phyloP scores from a whole-genome alignment of 805 yeast genomes.

The Starmerella vaccinii region DNA sequence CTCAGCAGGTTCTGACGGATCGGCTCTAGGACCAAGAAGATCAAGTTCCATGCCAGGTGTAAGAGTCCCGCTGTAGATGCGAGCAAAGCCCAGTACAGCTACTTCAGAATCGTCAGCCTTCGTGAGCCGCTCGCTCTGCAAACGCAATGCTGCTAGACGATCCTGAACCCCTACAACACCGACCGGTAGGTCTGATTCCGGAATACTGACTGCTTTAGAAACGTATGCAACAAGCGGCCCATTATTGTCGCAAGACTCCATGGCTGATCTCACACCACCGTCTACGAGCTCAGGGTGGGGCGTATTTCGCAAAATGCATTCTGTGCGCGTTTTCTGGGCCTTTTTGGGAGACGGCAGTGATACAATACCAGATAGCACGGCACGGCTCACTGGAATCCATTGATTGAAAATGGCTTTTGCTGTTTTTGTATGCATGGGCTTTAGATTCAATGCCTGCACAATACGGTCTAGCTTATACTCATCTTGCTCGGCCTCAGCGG shows the following conservation, averaged over 20 bases:
- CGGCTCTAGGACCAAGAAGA: slow-evolving; percentile 79
- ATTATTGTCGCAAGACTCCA: slow-evolving; percentile 54
- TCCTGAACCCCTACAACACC: slow-evolving; percentile 22
- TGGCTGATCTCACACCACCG: slow-evolving; percentile 38
- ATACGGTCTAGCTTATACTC: slow-evolving; percentile 66
- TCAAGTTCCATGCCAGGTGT: slow-evolving; percentile 62
- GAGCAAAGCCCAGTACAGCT: slow-evolving; percentile 73
- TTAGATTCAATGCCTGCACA: slow-evolving; percentile 55
- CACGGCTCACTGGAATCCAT: slow-evolving; percentile 88
- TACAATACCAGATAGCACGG: slow-evolving; percentile 72
- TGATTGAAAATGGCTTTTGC: slow-evolving; percentile 66
- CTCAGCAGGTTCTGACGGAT: slow-evolving; percentile 50
- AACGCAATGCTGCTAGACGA: slow-evolving; percentile 33
- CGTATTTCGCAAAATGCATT: slow-evolving; percentile 51
- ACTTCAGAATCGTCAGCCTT: slow-evolving; percentile 34
- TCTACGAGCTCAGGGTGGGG: slow-evolving; percentile 45
- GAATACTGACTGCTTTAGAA: slow-evolving; percentile 80
- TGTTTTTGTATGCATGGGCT: slow-evolving; percentile 42
- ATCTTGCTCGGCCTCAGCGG: slow-evolving; percentile 53
- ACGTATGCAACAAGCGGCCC: slow-evolving; percentile 70
- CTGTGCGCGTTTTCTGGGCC: slow-evolving; percentile 67
- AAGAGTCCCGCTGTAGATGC: slow-evolving; percentile 80
- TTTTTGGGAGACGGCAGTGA: slow-evolving; percentile 75
- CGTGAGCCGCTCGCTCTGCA: slow-evolving; percentile 44
- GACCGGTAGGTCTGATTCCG: slow-evolving; percentile 65